A percentile compares a stretch with the other conserved stretches of the same genome.
Conservation (phyloP, 768 basidiomycete species). For the Myochromella boudieri region DNA sequence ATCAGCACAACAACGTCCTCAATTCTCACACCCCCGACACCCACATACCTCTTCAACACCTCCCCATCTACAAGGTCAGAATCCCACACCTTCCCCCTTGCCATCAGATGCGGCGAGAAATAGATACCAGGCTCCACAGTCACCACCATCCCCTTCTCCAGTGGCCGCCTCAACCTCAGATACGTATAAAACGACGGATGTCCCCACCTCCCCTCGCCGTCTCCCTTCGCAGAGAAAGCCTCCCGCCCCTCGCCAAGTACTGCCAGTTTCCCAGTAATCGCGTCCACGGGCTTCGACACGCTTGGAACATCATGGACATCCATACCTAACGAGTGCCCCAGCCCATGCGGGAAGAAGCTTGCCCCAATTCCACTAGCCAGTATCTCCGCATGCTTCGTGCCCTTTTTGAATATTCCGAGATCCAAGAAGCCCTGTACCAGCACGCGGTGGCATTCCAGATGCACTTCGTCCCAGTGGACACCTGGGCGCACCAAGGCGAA, state of each 20-base stretch:
- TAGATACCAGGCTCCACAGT: constrained; percentile 92
- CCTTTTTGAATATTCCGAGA: constrained; percentile 76
- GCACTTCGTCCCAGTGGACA: constrained; percentile 89
- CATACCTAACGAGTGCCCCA: constrained; percentile 88
- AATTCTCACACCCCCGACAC: constrained; percentile 89
- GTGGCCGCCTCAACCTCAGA: constrained; percentile 72
- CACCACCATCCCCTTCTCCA: constrained; percentile 83
- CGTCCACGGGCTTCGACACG: constrained; percentile 70
- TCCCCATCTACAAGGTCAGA: constrained; percentile 70
- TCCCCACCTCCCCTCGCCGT: constrained; percentile 22
- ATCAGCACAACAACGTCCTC: constrained; percentile 91
- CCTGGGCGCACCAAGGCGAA: constrained; percentile 71
- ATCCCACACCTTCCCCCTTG: constrained; percentile 57
- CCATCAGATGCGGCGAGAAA: constrained; percentile 79
- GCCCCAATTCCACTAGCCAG: constrained; percentile 73
- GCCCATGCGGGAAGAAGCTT: constrained; percentile 94
- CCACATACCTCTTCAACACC: constrained; percentile 68
- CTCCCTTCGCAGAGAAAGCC: background rate
- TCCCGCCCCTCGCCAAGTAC: constrained; percentile 8
- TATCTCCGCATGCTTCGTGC: constrained; percentile 66
- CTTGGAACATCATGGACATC: constrained; percentile 93
- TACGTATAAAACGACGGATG: constrained; percentile 77
- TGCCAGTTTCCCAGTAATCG: constrained; percentile 44
- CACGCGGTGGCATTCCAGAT: constrained; percentile 77
- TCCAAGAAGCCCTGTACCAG: constrained; percentile 81